Evolutionary conservation across 2,329 filamentous ascomycete species (phyloP).

Genomic region (Cladosporium halotolerans): DNA sequence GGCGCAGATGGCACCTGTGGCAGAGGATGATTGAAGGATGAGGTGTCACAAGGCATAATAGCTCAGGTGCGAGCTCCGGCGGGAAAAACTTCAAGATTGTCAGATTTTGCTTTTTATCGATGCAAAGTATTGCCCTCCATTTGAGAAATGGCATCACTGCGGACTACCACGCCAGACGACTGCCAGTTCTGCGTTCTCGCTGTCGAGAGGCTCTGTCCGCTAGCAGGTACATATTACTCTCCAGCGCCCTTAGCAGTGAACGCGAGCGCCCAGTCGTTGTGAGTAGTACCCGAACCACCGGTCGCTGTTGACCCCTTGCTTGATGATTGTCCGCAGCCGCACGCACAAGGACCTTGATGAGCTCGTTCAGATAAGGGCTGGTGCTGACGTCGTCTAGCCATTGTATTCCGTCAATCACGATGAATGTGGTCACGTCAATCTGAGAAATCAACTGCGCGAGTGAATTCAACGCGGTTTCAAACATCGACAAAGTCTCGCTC

Average conservation of each 20-base stretch:
- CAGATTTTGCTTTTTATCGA: too few species aligned
- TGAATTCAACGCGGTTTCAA: neutral
- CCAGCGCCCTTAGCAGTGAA: neutral
- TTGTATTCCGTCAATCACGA: constrained; percentile 15
- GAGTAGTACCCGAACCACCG: constrained; percentile 13
- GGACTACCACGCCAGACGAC: neutral
- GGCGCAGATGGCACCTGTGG: neutral
- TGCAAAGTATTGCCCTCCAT: too few species aligned
- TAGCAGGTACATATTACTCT: constrained; percentile 3
- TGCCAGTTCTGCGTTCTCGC: neutral
- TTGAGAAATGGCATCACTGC: too few species aligned
- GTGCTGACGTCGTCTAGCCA: constrained; percentile 17
- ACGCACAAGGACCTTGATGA: constrained; percentile 1
- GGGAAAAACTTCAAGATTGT: too few species aligned
- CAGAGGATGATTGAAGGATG: too few species aligned
- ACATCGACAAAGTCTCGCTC: neutral
- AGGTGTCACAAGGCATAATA: too few species aligned
- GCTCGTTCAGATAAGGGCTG: neutral
- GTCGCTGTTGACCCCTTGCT: neutral
- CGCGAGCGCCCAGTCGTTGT: constrained; percentile 16
- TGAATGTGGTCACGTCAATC: constrained; percentile 6
- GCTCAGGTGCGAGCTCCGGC: too few species aligned
- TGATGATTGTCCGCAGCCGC: neutral
- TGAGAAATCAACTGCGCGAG: neutral
- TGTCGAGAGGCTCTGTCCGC: neutral